phyloP scores from a whole-genome alignment of 495 filamentous ascomycete species.

The Penicillium coprophilum region DNA sequence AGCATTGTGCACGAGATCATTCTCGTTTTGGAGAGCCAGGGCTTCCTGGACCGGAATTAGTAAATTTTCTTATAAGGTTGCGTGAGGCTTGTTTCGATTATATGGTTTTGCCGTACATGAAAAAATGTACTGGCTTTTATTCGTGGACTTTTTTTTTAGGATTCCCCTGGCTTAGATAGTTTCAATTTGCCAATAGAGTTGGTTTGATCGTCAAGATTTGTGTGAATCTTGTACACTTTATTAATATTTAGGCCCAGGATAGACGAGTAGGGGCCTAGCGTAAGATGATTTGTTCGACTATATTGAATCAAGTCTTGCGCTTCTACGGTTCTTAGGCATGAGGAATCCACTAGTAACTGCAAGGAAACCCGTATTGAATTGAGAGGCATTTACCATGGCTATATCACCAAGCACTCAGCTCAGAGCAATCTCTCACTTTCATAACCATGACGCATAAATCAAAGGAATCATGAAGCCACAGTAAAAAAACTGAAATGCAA shows the following conservation, averaged over 20 bases:
- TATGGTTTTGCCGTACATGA: constrained; percentile 20
- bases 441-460: constrained; percentile 19
- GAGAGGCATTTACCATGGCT: constrained; percentile 12
- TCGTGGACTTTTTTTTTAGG: constrained; percentile 20
- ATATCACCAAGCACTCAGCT: constrained; percentile 4
- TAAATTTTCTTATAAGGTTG: constrained; percentile 20
- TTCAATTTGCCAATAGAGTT: constrained; percentile 16
- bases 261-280: not conserved
- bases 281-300: not conserved
- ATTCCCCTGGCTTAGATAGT: constrained; percentile 32
- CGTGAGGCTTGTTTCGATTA: constrained; percentile 17
- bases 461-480: constrained; percentile 7
- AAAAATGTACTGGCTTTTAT: constrained; percentile 23
- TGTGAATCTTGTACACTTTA: not conserved
- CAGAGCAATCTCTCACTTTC: constrained; percentile 10
- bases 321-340: not conserved
- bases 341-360: not conserved
- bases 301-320: not conserved
- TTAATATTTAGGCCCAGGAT: not conserved
- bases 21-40: constrained; percentile 83
- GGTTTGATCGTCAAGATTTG: not conserved
- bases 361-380: constrained; percentile 20
- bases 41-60: constrained; percentile 59
- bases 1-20: constrained; percentile 97
- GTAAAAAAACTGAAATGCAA: constrained; percentile 1